Conservation (phyloP, 305 asterid species). For the Solanum hybrid region DNA sequence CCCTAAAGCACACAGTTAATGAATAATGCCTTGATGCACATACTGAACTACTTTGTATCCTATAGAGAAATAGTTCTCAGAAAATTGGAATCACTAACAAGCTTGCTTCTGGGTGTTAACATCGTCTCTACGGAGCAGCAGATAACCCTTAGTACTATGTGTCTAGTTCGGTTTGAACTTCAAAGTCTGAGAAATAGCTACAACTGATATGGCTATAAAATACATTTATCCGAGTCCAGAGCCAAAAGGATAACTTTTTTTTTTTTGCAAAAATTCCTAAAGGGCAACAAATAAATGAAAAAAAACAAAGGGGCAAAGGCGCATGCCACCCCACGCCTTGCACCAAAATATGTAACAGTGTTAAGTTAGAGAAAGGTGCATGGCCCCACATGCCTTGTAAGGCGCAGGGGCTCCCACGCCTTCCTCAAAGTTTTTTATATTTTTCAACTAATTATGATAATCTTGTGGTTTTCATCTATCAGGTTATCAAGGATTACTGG, state of each 20-base stretch:
- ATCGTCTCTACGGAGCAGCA: not conserved
- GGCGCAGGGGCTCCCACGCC: not conserved
- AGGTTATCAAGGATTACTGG: slow-evolving; percentile 80
- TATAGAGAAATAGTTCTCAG: not conserved
- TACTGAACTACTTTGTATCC: not conserved
- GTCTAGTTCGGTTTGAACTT: not conserved
- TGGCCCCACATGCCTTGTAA: no score
- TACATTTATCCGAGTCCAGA: not conserved
- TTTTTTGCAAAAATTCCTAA: not conserved
- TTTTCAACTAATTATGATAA: not conserved
- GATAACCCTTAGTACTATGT: not conserved
- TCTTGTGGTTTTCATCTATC: not conserved
- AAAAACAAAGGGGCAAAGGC: not conserved
- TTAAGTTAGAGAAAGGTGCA: not conserved
- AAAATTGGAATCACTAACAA: not conserved
- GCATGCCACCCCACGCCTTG: not conserved
- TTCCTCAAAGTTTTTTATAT: not conserved
- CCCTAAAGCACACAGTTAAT: not conserved
- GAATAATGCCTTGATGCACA: not conserved
- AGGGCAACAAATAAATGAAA: not conserved
- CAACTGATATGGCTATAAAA: not conserved
- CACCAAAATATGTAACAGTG: not conserved
- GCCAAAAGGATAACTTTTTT: not conserved
- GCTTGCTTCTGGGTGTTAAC: not conserved
- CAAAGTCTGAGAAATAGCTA: not conserved